A percentile compares a stretch with the other conserved stretches of the same genome.
These are phyloP conservation scores for Mangifera indica DNA, from an alignment of 345 rosid genomes.

Conservation along the genomic window DNA sequence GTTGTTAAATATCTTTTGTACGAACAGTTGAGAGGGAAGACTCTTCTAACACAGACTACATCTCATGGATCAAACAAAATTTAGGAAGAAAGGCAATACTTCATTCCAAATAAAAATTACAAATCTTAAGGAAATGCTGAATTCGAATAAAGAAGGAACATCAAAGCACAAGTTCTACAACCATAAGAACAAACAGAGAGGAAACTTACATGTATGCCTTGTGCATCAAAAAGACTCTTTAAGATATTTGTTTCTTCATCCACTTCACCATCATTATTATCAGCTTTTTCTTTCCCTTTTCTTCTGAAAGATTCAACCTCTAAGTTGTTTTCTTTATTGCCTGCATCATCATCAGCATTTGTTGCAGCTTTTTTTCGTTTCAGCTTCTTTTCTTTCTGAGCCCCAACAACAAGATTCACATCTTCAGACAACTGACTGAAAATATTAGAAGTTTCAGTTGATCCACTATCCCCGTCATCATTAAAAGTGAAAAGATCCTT, in stretches of 20 bases:
- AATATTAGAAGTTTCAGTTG: constrained; percentile 84
- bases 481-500: constrained; percentile 79
- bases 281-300: constrained; percentile 49
- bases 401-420: constrained; percentile 66
- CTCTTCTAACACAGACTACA: not conserved
- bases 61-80: not conserved
- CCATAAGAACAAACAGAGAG: not conserved
- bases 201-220: constrained; percentile 85
- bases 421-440: constrained; percentile 82
- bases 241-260: constrained; percentile 79
- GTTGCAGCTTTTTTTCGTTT: constrained; percentile 25
- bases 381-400: constrained; percentile 35
- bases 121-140: not conserved
- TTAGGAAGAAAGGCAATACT: not conserved
- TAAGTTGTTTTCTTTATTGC: constrained; percentile 25
- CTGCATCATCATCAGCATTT: constrained; percentile 28
- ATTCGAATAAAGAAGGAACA: not conserved
- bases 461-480: constrained; percentile 63
- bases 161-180: constrained; percentile 1
- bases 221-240: constrained; percentile 74
- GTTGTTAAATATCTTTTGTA: not conserved
- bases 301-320: constrained; percentile 34
- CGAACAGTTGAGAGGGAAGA: not conserved
- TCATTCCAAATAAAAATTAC: not conserved
- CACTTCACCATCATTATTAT: constrained; percentile 39